phyloP scores from a whole-genome alignment of 2,329 filamentous ascomycete genomes.

The Colletotrichum limetticola region DNA sequence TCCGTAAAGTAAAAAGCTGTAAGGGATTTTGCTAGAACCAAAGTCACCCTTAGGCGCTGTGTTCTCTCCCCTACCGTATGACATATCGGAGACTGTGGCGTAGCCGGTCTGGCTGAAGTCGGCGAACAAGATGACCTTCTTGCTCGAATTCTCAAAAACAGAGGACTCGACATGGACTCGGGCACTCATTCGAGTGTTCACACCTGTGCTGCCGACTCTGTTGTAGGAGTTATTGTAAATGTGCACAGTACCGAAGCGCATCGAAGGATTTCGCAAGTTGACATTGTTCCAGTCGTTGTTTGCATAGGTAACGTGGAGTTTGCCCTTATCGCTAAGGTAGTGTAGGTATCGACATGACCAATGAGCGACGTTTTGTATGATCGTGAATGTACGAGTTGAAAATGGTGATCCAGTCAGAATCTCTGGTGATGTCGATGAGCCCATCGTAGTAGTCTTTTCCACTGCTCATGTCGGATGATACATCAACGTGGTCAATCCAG shows the following conservation, averaged over 20 bases:
- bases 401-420: conserved; percentile 68
- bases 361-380: conserved; percentile 70
- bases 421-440: conserved; percentile 72
- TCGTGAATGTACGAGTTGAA: conserved; percentile 51
- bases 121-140: conserved; percentile 48
- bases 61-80: conserved; percentile 57
- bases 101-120: conserved; percentile 55
- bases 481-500: conserved; percentile 76
- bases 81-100: conserved; percentile 53
- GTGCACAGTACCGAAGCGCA: conserved; percentile 75
- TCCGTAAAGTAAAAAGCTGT: conserved; percentile 57
- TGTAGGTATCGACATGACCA: conserved; percentile 69
- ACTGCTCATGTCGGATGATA: conserved; percentile 67
- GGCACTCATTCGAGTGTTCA: conserved; percentile 67
- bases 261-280: conserved; percentile 70
- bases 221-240: conserved; percentile 61
- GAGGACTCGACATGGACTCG: conserved; percentile 67
- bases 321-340: conserved; percentile 61
- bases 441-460: conserved; percentile 79
- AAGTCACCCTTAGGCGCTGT: conserved; percentile 62
- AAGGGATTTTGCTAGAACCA: conserved; percentile 62
- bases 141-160: conserved; percentile 56
- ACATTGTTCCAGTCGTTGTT: conserved; percentile 75
- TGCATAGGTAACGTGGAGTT: conserved; percentile 72
- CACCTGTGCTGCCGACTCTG: conserved; percentile 50